Percentiles rank a stretch among this genome's conserved stretches.
Conservation (phyloP, 1,284 basidiomycete species). For the Trichosporon sp. region DNA sequence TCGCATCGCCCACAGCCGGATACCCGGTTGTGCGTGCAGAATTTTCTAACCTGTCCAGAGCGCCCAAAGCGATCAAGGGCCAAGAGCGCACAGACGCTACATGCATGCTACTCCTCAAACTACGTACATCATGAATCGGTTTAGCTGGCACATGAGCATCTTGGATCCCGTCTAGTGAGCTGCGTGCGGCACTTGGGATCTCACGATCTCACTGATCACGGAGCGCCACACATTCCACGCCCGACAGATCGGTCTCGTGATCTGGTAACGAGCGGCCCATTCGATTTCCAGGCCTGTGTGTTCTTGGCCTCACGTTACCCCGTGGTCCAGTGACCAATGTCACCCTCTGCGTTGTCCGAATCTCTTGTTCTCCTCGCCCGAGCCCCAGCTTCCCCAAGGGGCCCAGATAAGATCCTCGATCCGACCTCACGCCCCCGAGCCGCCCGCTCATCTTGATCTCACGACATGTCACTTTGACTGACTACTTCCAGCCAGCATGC, state of each 20-base stretch:
- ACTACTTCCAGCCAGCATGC: no score
- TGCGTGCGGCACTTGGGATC: not conserved
- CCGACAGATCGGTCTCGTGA: not conserved
- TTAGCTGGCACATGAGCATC: not conserved
- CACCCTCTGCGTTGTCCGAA: not conserved
- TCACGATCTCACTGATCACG: not conserved
- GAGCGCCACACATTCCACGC: not conserved
- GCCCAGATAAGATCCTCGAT: not conserved
- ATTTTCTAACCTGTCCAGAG: not conserved
- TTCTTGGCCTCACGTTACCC: not conserved
- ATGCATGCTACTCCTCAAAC: not conserved
- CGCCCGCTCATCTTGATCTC: no score
- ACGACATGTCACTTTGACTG: no score
- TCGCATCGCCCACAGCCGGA: not conserved
- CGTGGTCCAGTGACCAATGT: not conserved
- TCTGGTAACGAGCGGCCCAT: not conserved
- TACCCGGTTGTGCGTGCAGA: not conserved
- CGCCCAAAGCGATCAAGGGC: not conserved
- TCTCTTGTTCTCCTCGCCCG: not conserved
- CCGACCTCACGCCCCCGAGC: not conserved
- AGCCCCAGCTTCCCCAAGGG: no score
- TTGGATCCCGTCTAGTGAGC: not conserved
- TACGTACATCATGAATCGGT: not conserved
- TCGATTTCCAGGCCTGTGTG: not conserved
- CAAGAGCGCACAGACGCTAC: not conserved